Evolutionary conservation across 2,329 filamentous ascomycete species (phyloP).

Genomic region (Microcyclosporella mali): DNA sequence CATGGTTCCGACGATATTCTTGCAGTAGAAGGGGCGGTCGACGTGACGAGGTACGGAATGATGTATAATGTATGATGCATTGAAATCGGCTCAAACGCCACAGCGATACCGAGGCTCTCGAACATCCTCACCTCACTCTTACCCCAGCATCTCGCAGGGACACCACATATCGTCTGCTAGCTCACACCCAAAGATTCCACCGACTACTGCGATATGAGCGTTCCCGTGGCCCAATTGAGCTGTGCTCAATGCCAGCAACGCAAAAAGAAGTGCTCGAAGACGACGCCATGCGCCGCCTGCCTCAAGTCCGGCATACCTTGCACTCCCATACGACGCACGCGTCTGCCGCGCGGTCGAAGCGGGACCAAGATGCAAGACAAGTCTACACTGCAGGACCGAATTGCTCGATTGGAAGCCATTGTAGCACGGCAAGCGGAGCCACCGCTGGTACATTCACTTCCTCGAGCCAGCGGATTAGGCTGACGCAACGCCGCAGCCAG

Average conservation of each 20-base stretch:
- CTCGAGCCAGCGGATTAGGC: not conserved
- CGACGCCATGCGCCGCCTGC: conserved; percentile 6
- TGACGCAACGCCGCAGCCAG: not conserved
- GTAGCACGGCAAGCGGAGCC: not conserved
- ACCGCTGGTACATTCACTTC: too few relatives aligned
- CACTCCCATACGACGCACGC: conserved; percentile 6
- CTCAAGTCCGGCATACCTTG: conserved; percentile 6
- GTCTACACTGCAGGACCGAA: not conserved
- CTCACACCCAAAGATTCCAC: too few relatives aligned
- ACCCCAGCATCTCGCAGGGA: too few relatives aligned
- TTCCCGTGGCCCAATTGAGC: conserved; percentile 2
- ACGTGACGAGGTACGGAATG: too few relatives aligned
- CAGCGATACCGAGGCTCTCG: too few relatives aligned
- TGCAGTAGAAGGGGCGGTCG: not conserved
- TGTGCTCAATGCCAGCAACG: conserved; percentile 7
- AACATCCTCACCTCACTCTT: too few relatives aligned
- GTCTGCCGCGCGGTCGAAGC: conserved; percentile 7
- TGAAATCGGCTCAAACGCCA: too few relatives aligned
- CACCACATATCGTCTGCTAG: too few relatives aligned
- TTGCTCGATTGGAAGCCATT: conserved; percentile 2
- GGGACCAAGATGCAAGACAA: not conserved
- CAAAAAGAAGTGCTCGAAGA: conserved; percentile 9
- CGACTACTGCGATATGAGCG: conserved; percentile 2
- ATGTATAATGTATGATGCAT: too few relatives aligned
- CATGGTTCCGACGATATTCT: not conserved